phyloP scores from a whole-genome alignment of 768 basidiomycete genomes.

The Paxillus rubicundulus region DNA sequence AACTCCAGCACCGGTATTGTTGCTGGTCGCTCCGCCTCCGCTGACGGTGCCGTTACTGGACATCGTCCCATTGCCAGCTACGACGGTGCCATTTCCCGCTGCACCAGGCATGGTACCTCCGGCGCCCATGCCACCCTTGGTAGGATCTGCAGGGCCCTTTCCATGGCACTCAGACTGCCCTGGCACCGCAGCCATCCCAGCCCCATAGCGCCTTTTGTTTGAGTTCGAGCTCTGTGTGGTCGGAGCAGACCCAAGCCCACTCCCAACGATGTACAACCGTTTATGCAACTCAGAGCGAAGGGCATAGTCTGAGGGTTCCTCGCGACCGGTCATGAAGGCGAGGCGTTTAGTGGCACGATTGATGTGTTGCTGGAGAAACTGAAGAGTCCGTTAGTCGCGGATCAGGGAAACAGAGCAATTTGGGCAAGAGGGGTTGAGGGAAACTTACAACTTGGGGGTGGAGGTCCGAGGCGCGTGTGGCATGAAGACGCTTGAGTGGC shows the following conservation, averaged over 20 bases:
- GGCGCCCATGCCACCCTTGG: neutral
- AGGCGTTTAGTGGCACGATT: slow-evolving; percentile 64
- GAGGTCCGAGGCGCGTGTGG: slow-evolving; percentile 27
- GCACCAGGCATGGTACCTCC: neutral
- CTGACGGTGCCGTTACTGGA: slow-evolving; percentile 9
- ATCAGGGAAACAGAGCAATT: neutral
- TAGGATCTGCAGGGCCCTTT: neutral
- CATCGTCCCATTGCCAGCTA: slow-evolving; percentile 4
- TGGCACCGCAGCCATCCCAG: slow-evolving; percentile 3
- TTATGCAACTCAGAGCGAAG: slow-evolving; percentile 45
- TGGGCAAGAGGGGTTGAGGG: neutral
- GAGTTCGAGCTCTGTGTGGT: slow-evolving; percentile 4
- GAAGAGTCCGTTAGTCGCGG: neutral
- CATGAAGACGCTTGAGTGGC: slow-evolving; percentile 39
- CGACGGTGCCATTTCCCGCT: slow-evolving; percentile 2
- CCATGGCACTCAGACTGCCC: neutral
- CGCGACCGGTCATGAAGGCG: slow-evolving; percentile 65
- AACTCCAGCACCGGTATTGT: slow-evolving; percentile 30
- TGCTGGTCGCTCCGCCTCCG: slow-evolving; percentile 11
- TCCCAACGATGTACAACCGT: slow-evolving; percentile 39
- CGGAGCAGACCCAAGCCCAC: slow-evolving; percentile 15
- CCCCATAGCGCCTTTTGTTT: slow-evolving; percentile 9
- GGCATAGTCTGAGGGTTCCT: slow-evolving; percentile 45
- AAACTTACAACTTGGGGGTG: slow-evolving; percentile 46
- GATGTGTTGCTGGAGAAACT: slow-evolving; percentile 70